Conservation (phyloP, 441 rosid species). For the Viola pubescens region DNA sequence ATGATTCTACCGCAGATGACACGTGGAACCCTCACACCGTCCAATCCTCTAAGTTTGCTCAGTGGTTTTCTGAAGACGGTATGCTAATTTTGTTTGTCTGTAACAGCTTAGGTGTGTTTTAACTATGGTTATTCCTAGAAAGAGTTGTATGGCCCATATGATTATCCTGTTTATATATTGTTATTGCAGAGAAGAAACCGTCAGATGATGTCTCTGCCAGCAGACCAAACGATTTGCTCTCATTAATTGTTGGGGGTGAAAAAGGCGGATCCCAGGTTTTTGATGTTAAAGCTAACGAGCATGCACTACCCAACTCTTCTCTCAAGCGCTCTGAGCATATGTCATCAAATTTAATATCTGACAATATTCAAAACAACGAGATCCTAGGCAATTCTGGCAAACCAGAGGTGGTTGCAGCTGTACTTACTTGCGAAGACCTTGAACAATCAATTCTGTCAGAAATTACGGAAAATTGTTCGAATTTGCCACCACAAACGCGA, state of each 20-base stretch:
- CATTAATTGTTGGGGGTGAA: slow-evolving; percentile 73
- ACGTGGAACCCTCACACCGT: slow-evolving; percentile 29
- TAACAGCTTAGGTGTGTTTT: background rate
- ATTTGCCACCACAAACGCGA: slow-evolving; percentile 27
- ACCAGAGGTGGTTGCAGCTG: slow-evolving; percentile 43
- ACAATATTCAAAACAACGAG: slow-evolving; percentile 24
- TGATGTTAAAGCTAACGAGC: slow-evolving; percentile 33
- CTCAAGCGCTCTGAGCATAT: background rate
- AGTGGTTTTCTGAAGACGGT: slow-evolving; percentile 93
- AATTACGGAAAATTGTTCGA: slow-evolving; percentile 38
- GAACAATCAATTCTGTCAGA: slow-evolving; percentile 86
- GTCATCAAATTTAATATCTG: slow-evolving; percentile 1
- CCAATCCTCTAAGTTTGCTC: slow-evolving; percentile 87
- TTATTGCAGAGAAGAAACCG: slow-evolving; percentile 60
- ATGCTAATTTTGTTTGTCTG: slow-evolving; percentile 8
- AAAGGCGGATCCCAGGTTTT: slow-evolving; percentile 38
- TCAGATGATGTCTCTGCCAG: slow-evolving; percentile 33
- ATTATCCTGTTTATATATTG: slow-evolving; percentile 1
- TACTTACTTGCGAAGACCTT: slow-evolving; percentile 98
- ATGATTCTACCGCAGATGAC: slow-evolving; percentile 43
- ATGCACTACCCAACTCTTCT: slow-evolving; percentile 13
- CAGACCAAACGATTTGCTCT: slow-evolving; percentile 54
- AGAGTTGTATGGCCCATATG: background rate
- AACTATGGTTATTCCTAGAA: background rate
- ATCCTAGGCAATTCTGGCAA: slow-evolving; percentile 29